Conservation (phyloP, 2,329 filamentous ascomycete genomes). For the Beauveria asiatica region DNA sequence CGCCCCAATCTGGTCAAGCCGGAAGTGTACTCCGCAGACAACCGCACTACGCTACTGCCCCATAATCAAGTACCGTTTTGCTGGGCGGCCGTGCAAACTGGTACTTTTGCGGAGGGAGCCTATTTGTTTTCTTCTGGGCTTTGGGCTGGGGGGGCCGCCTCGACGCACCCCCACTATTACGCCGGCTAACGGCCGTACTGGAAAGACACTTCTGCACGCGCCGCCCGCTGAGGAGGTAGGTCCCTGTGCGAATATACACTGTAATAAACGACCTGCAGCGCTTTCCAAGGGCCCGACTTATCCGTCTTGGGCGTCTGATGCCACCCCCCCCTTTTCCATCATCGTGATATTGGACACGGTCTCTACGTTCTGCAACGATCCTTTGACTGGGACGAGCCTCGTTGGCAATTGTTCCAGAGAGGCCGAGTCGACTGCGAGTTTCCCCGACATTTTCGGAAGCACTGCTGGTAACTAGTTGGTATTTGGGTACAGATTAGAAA, state of each 20-base stretch:
- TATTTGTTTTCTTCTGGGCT: neutral
- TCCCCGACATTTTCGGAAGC: no score
- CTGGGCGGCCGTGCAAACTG: constrained; percentile 8
- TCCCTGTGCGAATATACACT: no score
- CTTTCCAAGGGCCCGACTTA: neutral
- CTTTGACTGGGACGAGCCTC: no score
- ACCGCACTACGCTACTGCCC: neutral
- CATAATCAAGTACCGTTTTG: neutral
- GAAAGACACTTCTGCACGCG: constrained; percentile 26
- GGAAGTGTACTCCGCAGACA: neutral
- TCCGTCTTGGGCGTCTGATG: neutral
- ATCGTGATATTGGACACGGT: no score
- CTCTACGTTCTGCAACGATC: no score
- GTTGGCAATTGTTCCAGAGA: no score
- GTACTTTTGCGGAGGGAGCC: constrained; percentile 10
- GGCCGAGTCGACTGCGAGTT: no score
- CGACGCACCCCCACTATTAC: constrained; percentile 43
- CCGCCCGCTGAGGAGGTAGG: neutral
- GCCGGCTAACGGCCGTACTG: constrained; percentile 48
- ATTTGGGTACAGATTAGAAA: no score
- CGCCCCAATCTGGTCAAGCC: neutral
- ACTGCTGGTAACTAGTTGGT: no score
- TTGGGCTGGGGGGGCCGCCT: neutral
- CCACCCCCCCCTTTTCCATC: neutral
- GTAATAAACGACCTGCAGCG: no score